Conservation (phyloP, 257 asterid genomes). For the Schizonepeta tenuifolia region DNA sequence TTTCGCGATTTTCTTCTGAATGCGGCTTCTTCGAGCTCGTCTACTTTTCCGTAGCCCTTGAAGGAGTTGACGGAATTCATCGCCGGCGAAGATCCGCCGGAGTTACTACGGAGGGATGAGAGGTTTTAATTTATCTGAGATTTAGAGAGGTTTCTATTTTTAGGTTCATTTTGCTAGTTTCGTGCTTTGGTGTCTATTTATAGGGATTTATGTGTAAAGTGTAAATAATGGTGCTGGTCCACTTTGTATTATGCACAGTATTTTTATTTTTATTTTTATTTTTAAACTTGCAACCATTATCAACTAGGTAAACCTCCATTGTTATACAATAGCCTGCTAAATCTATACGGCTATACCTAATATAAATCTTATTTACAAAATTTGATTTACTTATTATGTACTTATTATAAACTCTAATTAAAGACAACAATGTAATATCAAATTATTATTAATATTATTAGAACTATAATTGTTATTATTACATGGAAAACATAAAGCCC, state of each 20-base stretch:
- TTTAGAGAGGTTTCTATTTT: background rate
- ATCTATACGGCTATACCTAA: too few species aligned
- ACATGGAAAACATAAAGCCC: too few species aligned
- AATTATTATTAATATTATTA: too few species aligned
- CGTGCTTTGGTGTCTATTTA: background rate
- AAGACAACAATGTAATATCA: too few species aligned
- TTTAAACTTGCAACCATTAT: too few species aligned
- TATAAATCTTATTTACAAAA: too few species aligned
- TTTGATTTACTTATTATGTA: too few species aligned
- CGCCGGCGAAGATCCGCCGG: background rate
- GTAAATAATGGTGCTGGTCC: background rate
- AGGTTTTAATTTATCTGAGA: background rate
- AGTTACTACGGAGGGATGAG: constrained; percentile 23
- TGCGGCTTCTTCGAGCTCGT: constrained; percentile 56
- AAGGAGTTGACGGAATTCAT: constrained; percentile 77
- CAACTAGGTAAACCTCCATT: too few species aligned
- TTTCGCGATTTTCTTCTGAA: constrained; percentile 65
- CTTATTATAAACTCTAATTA: too few species aligned
- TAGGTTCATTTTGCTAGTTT: background rate
- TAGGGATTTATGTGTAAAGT: background rate
- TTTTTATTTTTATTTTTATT: too few species aligned
- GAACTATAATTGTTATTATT: too few species aligned
- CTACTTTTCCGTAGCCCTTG: constrained; percentile 86
- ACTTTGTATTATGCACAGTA: background rate
- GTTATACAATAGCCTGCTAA: too few species aligned